Base-by-base conservation (phyloP, 306 rosid genomes). In the Sesbania bispinosa region DNA sequence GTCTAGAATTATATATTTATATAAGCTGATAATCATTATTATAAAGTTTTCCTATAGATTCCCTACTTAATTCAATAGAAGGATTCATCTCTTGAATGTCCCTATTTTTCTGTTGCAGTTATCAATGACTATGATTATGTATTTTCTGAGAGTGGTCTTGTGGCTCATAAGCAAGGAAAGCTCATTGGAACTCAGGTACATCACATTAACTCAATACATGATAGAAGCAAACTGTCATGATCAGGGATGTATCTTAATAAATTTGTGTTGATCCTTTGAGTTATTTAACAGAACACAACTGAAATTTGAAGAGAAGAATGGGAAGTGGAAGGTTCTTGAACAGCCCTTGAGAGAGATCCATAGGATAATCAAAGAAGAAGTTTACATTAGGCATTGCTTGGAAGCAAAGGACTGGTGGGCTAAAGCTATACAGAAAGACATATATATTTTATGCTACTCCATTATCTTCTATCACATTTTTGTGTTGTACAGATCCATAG, bases 71-170 rank as follows among this genome's bases (percentile, higher is more conserved):
- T 39, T 20, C 61, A 47, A 9, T 15, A 20, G 43, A 21, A 53
- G 33, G 33, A 67, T 36, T 39, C 7, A 43, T 4, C 29, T 29
- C 46, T 35, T 55, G 52, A 71, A 43, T 47, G 7, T 15, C 33
- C 23, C 67, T 32, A 29, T 74, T 66, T 82, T 24, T 80, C 24
- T 64, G 15, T 79, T 71, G 90, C 88, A 94, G 98, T 93, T 79
- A 78, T 66, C 60, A 60, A 35, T 79, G 98, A 93, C 79, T 83
- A 90, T 51, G 98, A 93, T 83, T 93, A 73, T 78, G 98, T 90
- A 41, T 90, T 93, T 83, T 87, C 97, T 75, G 97, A 93, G 80
- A 93, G 90, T 55, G 97, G 98, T 36, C 97, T 93, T 29, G 92
- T 93, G 80, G 98, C 98, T 77, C 94, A 93, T 71, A 87, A 90